These are phyloP conservation scores for Cocos nucifera DNA, from an alignment of 176 grass and related monocot genomes.

Conservation along the genomic window DNA sequence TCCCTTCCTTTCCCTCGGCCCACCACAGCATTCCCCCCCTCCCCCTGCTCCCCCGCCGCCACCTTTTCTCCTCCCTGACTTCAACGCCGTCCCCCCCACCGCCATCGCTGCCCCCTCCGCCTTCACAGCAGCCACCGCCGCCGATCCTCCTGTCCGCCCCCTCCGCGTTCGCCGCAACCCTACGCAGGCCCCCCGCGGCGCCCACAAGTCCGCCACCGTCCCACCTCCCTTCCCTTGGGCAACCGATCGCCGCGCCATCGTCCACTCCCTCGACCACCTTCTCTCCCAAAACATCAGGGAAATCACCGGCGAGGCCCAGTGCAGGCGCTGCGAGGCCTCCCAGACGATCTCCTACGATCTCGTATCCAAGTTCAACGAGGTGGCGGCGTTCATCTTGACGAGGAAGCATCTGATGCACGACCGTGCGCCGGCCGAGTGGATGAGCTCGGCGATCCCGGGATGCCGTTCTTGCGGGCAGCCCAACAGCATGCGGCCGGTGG, in stretches of 20 bases:
- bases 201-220: slow-evolving; percentile 26
- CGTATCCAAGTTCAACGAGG: slow-evolving; percentile 29
- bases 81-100: too few species aligned
- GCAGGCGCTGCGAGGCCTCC: slow-evolving; percentile 27
- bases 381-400: slow-evolving; percentile 19
- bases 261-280: slow-evolving; percentile 19
- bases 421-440: slow-evolving; percentile 33
- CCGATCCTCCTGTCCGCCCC: too few species aligned
- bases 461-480: slow-evolving; percentile 27
- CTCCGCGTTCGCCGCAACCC: too few species aligned
- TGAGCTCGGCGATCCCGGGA: slow-evolving; percentile 12
- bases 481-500: slow-evolving; percentile 24
- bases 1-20: too few species aligned
- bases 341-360: slow-evolving; percentile 37
- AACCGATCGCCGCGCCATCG: slow-evolving; percentile 19
- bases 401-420: slow-evolving; percentile 44
- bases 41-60: too few species aligned
- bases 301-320: slow-evolving; percentile 30
- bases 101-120: too few species aligned
- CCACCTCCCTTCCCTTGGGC: slow-evolving; percentile 44
- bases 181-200: neutral
- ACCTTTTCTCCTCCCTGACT: too few species aligned
- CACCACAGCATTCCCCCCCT: too few species aligned
- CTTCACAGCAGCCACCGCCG: too few species aligned
- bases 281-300: slow-evolving; percentile 26